Evolutionary conservation across 2,329 filamentous ascomycete genomes (phyloP).

Genomic region (Verticillium longisporum): DNA sequence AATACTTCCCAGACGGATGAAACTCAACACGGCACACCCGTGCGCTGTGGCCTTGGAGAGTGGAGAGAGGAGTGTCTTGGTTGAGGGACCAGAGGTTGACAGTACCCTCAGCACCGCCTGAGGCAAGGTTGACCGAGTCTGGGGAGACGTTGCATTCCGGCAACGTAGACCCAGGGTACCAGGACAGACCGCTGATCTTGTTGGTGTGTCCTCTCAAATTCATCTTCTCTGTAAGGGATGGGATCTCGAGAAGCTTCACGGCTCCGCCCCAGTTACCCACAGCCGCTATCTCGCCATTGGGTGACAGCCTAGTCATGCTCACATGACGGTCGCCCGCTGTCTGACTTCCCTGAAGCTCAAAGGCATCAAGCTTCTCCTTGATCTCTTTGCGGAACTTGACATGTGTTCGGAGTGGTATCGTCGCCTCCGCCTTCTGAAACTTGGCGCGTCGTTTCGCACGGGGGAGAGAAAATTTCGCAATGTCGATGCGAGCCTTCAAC

Average conservation of each 20-base stretch:
- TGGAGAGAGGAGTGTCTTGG: slow-evolving; percentile 77
- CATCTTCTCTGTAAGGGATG: slow-evolving; percentile 69
- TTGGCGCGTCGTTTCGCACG: slow-evolving; percentile 70
- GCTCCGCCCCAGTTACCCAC: slow-evolving; percentile 91
- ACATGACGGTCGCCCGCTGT: slow-evolving; percentile 86
- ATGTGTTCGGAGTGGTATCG: slow-evolving; percentile 80
- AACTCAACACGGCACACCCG: slow-evolving; percentile 91
- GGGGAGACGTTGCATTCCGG: slow-evolving; percentile 63
- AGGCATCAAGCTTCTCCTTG: slow-evolving; percentile 73
- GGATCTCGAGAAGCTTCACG: slow-evolving; percentile 79
- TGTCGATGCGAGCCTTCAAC: slow-evolving; percentile 67
- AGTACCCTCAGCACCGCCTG: slow-evolving; percentile 80
- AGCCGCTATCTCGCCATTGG: slow-evolving; percentile 74
- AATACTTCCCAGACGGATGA: slow-evolving; percentile 82
- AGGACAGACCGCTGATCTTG: slow-evolving; percentile 83
- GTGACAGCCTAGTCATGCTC: slow-evolving; percentile 86
- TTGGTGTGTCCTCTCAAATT: slow-evolving; percentile 79
- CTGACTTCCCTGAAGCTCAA: slow-evolving; percentile 91
- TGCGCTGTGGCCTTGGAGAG: slow-evolving; percentile 74
- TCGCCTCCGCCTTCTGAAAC: slow-evolving; percentile 73
- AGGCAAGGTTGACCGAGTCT: slow-evolving; percentile 75
- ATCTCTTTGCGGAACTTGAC: slow-evolving; percentile 86
- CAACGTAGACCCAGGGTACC: slow-evolving; percentile 78
- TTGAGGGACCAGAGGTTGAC: slow-evolving; percentile 87
- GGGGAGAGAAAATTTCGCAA: slow-evolving; percentile 79